phyloP scores from a whole-genome alignment of 1,284 basidiomycete genomes.

The Ustilago tritici region DNA sequence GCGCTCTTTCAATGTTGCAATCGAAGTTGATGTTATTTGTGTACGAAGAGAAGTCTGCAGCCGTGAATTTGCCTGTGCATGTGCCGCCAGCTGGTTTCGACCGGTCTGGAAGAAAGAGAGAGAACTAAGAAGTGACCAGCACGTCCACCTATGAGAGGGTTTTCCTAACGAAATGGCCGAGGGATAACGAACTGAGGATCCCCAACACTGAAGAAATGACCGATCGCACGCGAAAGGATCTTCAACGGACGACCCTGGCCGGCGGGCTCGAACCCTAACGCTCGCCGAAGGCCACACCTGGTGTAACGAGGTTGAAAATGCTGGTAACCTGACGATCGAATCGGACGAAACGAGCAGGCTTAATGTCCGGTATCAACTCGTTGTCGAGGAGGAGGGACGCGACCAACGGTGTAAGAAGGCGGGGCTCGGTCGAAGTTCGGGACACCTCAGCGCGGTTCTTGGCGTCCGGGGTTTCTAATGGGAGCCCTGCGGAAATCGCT shows the following conservation, averaged over 20 bases:
- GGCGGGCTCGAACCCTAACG: neutral
- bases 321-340: neutral
- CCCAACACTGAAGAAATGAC: neutral
- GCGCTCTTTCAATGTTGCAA: neutral
- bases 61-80: neutral
- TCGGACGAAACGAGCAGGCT: neutral
- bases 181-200: neutral
- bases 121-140: neutral
- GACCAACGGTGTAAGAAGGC: neutral
- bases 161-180: neutral
- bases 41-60: neutral
- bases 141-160: neutral
- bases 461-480: neutral
- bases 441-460: neutral
- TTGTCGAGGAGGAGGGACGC: neutral
- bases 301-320: neutral
- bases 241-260: neutral
- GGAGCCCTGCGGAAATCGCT: constrained; percentile 5
- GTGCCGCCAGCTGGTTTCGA: no score
- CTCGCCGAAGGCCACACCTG: neutral
- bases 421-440: neutral
- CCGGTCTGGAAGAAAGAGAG: neutral
- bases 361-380: neutral
- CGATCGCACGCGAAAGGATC: neutral
- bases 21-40: neutral